Conservation (phyloP, 768 basidiomycete genomes). For the Ramaria sp. region DNA sequence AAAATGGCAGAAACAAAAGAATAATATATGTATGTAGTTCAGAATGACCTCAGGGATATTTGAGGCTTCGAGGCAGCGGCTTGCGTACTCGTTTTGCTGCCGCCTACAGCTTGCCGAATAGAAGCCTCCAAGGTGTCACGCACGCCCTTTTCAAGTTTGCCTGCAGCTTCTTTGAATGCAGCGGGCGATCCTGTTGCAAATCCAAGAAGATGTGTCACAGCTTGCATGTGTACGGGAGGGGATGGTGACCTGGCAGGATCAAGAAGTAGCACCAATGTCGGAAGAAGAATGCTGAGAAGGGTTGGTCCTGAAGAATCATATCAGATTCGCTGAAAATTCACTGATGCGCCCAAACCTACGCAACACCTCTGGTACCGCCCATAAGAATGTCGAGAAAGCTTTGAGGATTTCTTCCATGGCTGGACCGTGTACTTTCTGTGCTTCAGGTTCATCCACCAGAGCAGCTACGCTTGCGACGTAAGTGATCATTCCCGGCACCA, state of each 20-base stretch:
- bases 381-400: slow-evolving; percentile 58
- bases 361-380: slow-evolving; percentile 43
- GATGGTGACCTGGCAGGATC: slow-evolving; percentile 35
- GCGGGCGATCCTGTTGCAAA: slow-evolving; percentile 62
- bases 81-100: slow-evolving; percentile 21
- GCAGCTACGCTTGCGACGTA: slow-evolving; percentile 64
- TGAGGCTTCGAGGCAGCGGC: slow-evolving; percentile 47
- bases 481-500: slow-evolving; percentile 76
- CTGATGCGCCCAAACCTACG: slow-evolving; percentile 33
- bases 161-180: slow-evolving; percentile 80
- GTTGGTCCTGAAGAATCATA: slow-evolving; percentile 39
- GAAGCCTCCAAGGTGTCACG: slow-evolving; percentile 64
- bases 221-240: slow-evolving; percentile 41
- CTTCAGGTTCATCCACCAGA: slow-evolving; percentile 42
- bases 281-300: slow-evolving; percentile 61
- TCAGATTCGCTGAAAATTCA: too few species aligned
- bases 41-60: slow-evolving; percentile 69
- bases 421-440: slow-evolving; percentile 45
- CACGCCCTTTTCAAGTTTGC: slow-evolving; percentile 44
- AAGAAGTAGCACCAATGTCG: slow-evolving; percentile 63
- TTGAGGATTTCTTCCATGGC: slow-evolving; percentile 76
- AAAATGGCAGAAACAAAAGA: background rate
- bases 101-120: slow-evolving; percentile 61
- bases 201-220: slow-evolving; percentile 54
- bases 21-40: slow-evolving; percentile 9